Conservation (phyloP, 1,284 basidiomycete species). For the Rugosomyces carneus region DNA sequence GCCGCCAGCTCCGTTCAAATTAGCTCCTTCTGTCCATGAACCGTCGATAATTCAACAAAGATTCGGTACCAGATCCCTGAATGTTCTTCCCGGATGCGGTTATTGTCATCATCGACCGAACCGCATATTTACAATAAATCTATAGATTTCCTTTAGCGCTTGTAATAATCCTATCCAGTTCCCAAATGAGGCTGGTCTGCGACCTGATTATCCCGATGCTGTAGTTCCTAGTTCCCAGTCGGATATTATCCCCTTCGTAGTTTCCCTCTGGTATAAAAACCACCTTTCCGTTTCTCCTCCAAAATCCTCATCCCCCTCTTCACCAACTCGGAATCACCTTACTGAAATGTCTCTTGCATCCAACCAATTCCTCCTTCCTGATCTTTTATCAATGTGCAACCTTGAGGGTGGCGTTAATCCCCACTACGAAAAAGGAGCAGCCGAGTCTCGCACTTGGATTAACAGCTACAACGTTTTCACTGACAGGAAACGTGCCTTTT, state of each 20-base stretch:
- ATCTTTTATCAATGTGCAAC: slow-evolving; percentile 46
- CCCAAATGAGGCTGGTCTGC: slow-evolving; percentile 16
- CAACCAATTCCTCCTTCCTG: slow-evolving; percentile 46
- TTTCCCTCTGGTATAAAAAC: slow-evolving; percentile 22
- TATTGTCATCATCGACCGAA: slow-evolving; percentile 15
- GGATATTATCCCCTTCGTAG: slow-evolving; percentile 9
- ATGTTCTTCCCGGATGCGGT: slow-evolving; percentile 14
- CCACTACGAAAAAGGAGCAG: slow-evolving; percentile 46
- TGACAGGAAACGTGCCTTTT: slow-evolving; percentile 54
- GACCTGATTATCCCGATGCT: slow-evolving; percentile 13
- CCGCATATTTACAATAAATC: slow-evolving; percentile 15
- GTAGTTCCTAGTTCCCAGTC: slow-evolving; percentile 6
- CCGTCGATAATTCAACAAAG: slow-evolving; percentile 10
- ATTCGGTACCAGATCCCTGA: slow-evolving; percentile 14
- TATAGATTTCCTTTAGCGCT: slow-evolving; percentile 16
- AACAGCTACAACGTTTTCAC: slow-evolving; percentile 54
- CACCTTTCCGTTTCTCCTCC: background rate
- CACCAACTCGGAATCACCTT: slow-evolving; percentile 1
- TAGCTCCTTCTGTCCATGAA: slow-evolving; percentile 16
- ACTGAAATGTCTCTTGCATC: slow-evolving; percentile 25
- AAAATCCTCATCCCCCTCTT: slow-evolving; percentile 1
- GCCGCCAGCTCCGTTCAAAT: slow-evolving; percentile 12
- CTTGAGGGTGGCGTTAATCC: slow-evolving; percentile 44
- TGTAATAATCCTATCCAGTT: slow-evolving; percentile 5
- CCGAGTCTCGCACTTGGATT: slow-evolving; percentile 57